A percentile compares a stretch with the other conserved stretches of the same genome.
Conservation (phyloP, 768 basidiomycete genomes). For the Termitomyces sp. region DNA sequence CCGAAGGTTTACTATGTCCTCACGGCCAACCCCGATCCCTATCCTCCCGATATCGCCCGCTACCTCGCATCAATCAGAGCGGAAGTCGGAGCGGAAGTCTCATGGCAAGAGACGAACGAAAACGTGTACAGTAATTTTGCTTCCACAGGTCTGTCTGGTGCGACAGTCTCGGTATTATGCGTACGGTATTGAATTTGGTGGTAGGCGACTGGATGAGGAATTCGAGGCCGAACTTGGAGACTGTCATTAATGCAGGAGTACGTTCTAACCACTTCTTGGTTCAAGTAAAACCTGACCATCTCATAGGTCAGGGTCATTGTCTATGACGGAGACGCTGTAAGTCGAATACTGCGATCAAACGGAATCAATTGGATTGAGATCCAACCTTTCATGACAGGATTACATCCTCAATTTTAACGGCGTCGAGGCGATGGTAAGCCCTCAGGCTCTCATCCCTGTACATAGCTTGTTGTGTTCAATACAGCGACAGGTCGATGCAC, state of each 20-base stretch:
- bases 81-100: slow-evolving; percentile 41
- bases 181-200: not conserved
- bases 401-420: slow-evolving; percentile 54
- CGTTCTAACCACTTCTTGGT: slow-evolving; percentile 8
- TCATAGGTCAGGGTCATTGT: slow-evolving; percentile 40
- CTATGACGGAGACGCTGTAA: slow-evolving; percentile 57
- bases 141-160: slow-evolving; percentile 31
- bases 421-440: slow-evolving; percentile 51
- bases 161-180: not conserved
- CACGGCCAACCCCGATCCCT: slow-evolving; percentile 41
- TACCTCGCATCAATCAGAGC: slow-evolving; percentile 27
- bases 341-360: slow-evolving; percentile 12
- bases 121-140: slow-evolving; percentile 49
- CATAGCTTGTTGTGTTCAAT: not conserved
- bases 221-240: slow-evolving; percentile 46
- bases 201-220: slow-evolving; percentile 59
- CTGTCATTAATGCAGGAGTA: slow-evolving; percentile 56
- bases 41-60: slow-evolving; percentile 40
- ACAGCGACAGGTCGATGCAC: slow-evolving; percentile 35
- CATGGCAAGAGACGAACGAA: slow-evolving; percentile 38
- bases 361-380: not conserved
- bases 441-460: not conserved
- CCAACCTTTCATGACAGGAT: slow-evolving; percentile 27
- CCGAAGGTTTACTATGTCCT: slow-evolving; percentile 47
- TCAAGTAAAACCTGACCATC: not conserved